These are phyloP conservation scores for Geotrichum restrictum DNA, from an alignment of 1,139 yeast species.

Conservation along the genomic window DNA sequence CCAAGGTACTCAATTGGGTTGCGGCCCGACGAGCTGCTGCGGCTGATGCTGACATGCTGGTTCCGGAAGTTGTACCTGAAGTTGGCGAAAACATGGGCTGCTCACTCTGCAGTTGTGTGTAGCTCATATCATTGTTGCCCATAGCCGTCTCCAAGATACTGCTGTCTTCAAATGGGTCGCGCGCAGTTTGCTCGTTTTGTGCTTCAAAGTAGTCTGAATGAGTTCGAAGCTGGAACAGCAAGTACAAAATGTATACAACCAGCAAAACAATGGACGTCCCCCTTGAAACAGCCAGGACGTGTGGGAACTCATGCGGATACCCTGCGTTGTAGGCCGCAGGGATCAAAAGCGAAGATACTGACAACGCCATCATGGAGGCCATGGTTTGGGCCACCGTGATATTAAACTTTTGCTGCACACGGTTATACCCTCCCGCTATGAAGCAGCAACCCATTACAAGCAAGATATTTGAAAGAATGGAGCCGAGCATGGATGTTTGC, in stretches of 20 bases:
- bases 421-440: conserved; percentile 83
- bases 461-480: conserved; percentile 78
- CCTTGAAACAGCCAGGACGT: conserved; percentile 70
- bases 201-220: conserved; percentile 64
- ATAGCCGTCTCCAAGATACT: conserved; percentile 20
- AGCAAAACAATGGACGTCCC: conserved; percentile 80
- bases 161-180: conserved; percentile 20
- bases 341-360: conserved; percentile 79
- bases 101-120: neutral
- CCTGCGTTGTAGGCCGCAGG: conserved; percentile 97
- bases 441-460: conserved; percentile 95
- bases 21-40: conserved; percentile 35
- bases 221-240: conserved; percentile 82
- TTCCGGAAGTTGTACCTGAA: too few species aligned
- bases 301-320: conserved; percentile 48
- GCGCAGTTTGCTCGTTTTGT: conserved; percentile 29
- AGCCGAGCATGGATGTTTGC: conserved; percentile 92
- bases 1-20: conserved; percentile 30
- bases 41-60: conserved; percentile 34
- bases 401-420: conserved; percentile 83
- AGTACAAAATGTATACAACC: conserved; percentile 70
- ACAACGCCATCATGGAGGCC: conserved; percentile 88
- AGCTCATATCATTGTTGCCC: neutral
- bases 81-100: too few species aligned
- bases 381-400: conserved; percentile 97